Evolutionary conservation across 2,329 filamentous ascomycete species (phyloP).

Genomic region (Pseudogymnoascus sp.): DNA sequence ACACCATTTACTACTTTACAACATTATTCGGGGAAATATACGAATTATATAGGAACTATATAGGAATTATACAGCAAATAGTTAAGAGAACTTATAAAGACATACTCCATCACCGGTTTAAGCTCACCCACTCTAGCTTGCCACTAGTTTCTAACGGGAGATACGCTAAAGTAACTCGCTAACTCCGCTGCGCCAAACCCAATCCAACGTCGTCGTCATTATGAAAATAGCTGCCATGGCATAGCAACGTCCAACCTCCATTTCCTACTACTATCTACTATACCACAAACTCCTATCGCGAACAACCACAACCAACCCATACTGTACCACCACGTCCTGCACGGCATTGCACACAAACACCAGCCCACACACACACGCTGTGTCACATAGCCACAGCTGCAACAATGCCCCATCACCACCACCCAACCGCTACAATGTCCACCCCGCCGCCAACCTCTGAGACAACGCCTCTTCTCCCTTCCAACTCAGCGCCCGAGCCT

Average conservation of each 20-base stretch:
- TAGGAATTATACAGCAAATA: not conserved
- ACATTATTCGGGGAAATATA: not conserved
- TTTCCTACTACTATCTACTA: not conserved
- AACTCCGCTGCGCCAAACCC: slow-evolving; percentile 4
- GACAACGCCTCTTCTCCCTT: slow-evolving; percentile 4
- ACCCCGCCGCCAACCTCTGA: slow-evolving; percentile 3
- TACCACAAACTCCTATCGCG: not conserved
- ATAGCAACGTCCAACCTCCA: not conserved
- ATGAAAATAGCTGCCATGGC: slow-evolving; percentile 7
- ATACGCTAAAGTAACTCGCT: not conserved
- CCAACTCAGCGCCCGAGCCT: slow-evolving; percentile 11
- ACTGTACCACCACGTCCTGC: not conserved
- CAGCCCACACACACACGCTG: not conserved
- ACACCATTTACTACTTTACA: not conserved
- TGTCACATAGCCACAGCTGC: not conserved
- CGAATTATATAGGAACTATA: not conserved
- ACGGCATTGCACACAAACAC: not conserved
- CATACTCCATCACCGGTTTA: not conserved
- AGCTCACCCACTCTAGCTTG: not conserved
- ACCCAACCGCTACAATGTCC: not conserved
- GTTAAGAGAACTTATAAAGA: not conserved
- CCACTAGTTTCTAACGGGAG: not conserved
- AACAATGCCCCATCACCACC: not conserved
- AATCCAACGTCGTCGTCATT: not conserved
- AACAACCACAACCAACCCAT: not conserved